Evolutionary conservation across 306 rosid genomes (phyloP).

Genomic region (Vigna unguiculata): DNA sequence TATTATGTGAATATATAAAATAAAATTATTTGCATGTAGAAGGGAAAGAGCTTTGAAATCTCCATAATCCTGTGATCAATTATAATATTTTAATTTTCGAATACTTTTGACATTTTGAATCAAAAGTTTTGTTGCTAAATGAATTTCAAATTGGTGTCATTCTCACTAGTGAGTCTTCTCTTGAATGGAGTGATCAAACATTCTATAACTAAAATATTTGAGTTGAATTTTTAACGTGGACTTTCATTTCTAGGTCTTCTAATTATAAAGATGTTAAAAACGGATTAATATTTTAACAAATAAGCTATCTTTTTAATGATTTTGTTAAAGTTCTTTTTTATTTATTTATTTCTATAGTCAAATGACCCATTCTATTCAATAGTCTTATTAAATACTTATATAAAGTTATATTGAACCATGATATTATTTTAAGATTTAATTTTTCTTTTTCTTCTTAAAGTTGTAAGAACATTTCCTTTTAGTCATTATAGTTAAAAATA

Average conservation of each 20-base stretch:
- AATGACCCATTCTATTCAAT: background rate
- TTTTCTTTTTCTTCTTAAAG: no score
- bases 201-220: background rate
- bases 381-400: background rate
- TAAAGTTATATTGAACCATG: background rate
- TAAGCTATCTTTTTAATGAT: no score
- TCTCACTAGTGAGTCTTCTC: background rate
- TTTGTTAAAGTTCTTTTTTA: no score
- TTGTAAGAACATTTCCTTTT: no score
- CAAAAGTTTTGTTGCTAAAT: background rate
- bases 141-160: background rate
- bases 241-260: background rate
- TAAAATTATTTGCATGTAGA: background rate
- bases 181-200: background rate
- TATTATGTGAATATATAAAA: background rate
- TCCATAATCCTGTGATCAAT: background rate
- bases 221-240: background rate
- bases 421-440: no score
- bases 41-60: background rate
- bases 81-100: background rate
- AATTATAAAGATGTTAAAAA: no score
- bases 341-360: background rate
- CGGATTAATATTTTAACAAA: no score
- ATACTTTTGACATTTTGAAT: background rate
- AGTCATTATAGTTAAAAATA: no score